phyloP scores from a whole-genome alignment of 1,139 yeast genomes.

The Zygoascus hellenicus region DNA sequence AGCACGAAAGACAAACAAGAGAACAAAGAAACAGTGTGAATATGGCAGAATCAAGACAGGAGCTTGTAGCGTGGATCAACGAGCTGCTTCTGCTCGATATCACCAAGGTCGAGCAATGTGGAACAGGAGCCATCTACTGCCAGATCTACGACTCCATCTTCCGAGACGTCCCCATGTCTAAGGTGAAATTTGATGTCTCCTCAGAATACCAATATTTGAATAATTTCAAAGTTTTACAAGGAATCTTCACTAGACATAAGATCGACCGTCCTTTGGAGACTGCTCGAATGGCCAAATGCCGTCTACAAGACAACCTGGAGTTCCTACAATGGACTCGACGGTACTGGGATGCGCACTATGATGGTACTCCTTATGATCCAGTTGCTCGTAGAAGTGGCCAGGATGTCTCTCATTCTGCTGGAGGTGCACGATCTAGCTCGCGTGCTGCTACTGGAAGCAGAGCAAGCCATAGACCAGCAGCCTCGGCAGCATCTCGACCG shows the following conservation, averaged over 20 bases:
- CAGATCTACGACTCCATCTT: conserved; percentile 83
- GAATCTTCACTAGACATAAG: conserved; percentile 61
- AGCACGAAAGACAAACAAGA: not conserved
- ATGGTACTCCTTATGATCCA: conserved; percentile 68
- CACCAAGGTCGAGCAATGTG: conserved; percentile 85
- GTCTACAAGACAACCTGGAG: conserved; percentile 90
- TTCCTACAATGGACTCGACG: conserved; percentile 87
- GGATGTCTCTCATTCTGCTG: conserved; percentile 18
- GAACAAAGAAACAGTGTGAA: not conserved
- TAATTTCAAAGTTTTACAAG: conserved; percentile 81
- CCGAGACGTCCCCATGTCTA: conserved; percentile 72
- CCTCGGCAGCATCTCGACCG: conserved; percentile 4
- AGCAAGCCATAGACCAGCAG: conserved; percentile 1
- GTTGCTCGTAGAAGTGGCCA: conserved; percentile 44
- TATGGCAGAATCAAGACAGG: conserved; percentile 73
- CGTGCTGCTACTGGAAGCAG: not conserved
- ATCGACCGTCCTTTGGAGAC: conserved; percentile 76
- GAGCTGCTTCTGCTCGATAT: conserved; percentile 57
- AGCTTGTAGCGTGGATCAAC: conserved; percentile 81
- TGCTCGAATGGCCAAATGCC: conserved; percentile 75
- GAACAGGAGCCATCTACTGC: conserved; percentile 92
- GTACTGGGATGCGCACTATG: conserved; percentile 73
- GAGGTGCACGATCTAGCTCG: conserved; percentile 10
- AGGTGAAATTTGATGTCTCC: conserved; percentile 64
- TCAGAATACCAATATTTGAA: conserved; percentile 72